Percentiles rank a stretch among this genome's conserved stretches.
These are phyloP conservation scores for Diaporthe sp. DNA, from an alignment of 2,329 filamentous ascomycete genomes.

Conservation along the genomic window DNA sequence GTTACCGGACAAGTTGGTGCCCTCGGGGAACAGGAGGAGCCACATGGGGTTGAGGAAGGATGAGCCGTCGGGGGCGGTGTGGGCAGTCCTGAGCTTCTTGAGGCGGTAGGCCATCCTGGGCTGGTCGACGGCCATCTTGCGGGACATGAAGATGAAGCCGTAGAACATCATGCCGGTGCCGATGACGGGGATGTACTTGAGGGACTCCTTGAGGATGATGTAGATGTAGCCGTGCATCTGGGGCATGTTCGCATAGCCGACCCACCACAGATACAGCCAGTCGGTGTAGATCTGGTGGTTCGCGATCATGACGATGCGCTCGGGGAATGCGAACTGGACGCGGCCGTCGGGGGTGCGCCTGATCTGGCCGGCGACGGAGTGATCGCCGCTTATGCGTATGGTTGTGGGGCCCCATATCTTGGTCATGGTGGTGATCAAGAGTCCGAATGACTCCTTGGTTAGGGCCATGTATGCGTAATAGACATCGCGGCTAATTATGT, in stretches of 20 bases:
- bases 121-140: conserved; percentile 87
- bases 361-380: conserved; percentile 82
- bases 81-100: conserved; percentile 72
- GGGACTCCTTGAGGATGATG: conserved; percentile 90
- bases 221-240: conserved; percentile 88
- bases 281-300: conserved; percentile 95
- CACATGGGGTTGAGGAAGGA: conserved; percentile 84
- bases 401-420: conserved; percentile 89
- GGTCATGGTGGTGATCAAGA: conserved; percentile 83
- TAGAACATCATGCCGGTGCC: conserved; percentile 88
- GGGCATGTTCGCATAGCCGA: conserved; percentile 82
- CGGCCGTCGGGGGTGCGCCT: conserved; percentile 77
- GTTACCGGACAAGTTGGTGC: conserved; percentile 82
- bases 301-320: conserved; percentile 85
- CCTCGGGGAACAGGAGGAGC: conserved; percentile 89
- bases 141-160: conserved; percentile 91
- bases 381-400: conserved; percentile 86
- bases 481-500: conserved; percentile 79
- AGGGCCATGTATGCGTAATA: conserved; percentile 90
- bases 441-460: conserved; percentile 86
- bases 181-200: conserved; percentile 84
- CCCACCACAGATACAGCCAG: conserved; percentile 95
- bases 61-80: conserved; percentile 65
- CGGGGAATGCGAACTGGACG: conserved; percentile 83
- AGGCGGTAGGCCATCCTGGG: conserved; percentile 81